Base-by-base conservation (phyloP, 768 basidiomycete genomes). In the Lentinula edodes region DNA sequence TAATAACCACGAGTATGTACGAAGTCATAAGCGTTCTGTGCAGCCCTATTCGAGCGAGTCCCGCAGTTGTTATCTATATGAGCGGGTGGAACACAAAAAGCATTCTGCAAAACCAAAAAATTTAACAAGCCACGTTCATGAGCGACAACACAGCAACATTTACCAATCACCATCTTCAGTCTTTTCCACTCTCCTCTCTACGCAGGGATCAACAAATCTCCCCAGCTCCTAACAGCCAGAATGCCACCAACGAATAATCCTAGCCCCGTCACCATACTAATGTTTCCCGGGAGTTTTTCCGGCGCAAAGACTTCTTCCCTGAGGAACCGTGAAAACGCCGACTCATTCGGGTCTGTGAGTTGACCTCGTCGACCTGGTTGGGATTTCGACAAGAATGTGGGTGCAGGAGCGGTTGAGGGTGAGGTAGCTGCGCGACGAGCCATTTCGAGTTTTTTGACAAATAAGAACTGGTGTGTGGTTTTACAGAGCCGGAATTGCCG, bases 271-370 rank as follows among this genome's bases (percentile, higher is more conserved):
- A 86, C 66, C 63, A 92, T 82, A 68, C 80, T 89, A 68, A 91
- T 66, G 70, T 93, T 93, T 61, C 91, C 91, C 12, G 80, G 76
- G 15, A 88, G 67, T 72, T 92, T 91, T 65, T 92, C 89, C 9
- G 87, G 87, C 53, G 89, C 81, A 61, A 81, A 81, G 23, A 92
- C 76, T 75, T 92, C 84, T 53, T 84, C 84, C 60, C 87, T 80
- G 52, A 83, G 69, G 67, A 83, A 82, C 58, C 80, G 79, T 20
- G 83, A 81, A 67, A 90, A 85, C 34, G 78, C 72, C 61, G 86
- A 82, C 68, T 90, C 87, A 69, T 88, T 79, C 6, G 84, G 80
- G 70, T 89, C 86, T 38, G 82, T 69, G 45, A 73, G 66, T 52
- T 75, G 71, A 13, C 76, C 72, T 12, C 74, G 73, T 13, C 77